phyloP scores from a whole-genome alignment of 371 early-diverging fungal genomes.

The Mortierella sp. region DNA sequence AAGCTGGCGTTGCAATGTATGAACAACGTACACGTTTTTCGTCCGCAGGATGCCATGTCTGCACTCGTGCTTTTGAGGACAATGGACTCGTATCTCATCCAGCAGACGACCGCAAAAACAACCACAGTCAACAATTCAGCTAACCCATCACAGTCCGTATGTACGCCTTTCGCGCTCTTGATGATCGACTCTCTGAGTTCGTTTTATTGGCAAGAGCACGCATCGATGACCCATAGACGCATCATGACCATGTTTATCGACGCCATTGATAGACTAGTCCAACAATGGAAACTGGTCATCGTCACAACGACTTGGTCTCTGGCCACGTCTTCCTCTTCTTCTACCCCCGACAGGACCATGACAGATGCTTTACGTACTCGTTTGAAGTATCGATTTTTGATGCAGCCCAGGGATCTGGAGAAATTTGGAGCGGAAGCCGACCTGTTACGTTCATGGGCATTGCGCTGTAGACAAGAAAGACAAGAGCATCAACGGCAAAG shows the following conservation, averaged over 20 bases:
- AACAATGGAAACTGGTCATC: conserved; percentile 31
- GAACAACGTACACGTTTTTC: conserved; percentile 37
- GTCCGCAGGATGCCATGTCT: conserved; percentile 36
- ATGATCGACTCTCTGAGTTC: conserved; percentile 44
- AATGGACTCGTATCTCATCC: conserved; percentile 21
- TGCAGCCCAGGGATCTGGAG: conserved; percentile 30
- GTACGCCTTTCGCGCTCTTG: conserved; percentile 25
- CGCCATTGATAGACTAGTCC: conserved; percentile 22
- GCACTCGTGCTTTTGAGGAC: conserved; percentile 36
- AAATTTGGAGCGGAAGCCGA: conserved; percentile 17
- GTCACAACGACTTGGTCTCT: conserved; percentile 34
- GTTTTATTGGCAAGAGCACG: conserved; percentile 47
- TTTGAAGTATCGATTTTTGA: conserved; percentile 32
- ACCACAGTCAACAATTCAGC: neutral
- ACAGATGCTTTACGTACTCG: conserved; percentile 27
- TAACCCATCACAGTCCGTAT: neutral
- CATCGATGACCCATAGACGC: conserved; percentile 20
- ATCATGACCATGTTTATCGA: conserved; percentile 18
- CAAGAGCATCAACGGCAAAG: no score
- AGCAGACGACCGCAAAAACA: neutral
- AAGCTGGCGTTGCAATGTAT: conserved; percentile 29
- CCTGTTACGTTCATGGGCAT: conserved; percentile 14
- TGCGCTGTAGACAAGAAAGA: neutral
- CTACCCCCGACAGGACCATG: conserved; percentile 30
- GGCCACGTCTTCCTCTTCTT: conserved; percentile 2